Evolutionary conservation across 192 early-diverging fungal genomes (phyloP), one percentile per base, ranked within the genome.

Genomic region (Coemansia sp.): DNA sequence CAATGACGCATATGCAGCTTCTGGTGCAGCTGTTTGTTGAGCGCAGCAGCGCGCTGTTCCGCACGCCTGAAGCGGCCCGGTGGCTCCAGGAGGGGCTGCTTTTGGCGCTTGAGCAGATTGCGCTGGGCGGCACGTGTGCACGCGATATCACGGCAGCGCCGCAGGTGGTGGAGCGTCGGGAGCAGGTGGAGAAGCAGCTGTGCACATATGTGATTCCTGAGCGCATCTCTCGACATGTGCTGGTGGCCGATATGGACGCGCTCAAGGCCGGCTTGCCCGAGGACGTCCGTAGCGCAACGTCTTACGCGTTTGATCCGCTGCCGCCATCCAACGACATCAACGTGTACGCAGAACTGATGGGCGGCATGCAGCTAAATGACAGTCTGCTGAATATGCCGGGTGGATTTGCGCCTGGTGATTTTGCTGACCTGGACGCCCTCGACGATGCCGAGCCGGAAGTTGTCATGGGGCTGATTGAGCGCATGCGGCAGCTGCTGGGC

Each of bases 41-140:
- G 66, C 74, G 88, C 23, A 84, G 70, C 41, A 80, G 82, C 55
- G 68, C 88, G 32, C 65, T 93, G 37, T 97, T 92, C 89, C 91
- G 93, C 43, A 85, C 88, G 42, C 90, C 92, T 3, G 89, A 93
- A 60, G 69, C 60, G n/a, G 40, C 53, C 6, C 49, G 63, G 23
- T 83, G 84, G 81, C 61, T 79, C 18, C 77, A 81, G 34, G 69
- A 72, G 51, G 76, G 69, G 10, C 62, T 79, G 38, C 61, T 63
- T 31, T 32, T 60, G 48, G 76, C 76, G 20, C 58, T 79, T 2
- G 62, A 62, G 53, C 60, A 56, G 40, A 66, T 77, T 44, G 59
- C 46, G 4, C 15, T 20, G 17, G 45, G 38, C 30, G 49, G 36
- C 12, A 26, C 32, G 1, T 18, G 16, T 43, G 59, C 46, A 1